A percentile compares a stretch with the other conserved stretches of the same genome.
phyloP scores from a whole-genome alignment of 495 filamentous ascomycete species.

The Bacidia rubella region DNA sequence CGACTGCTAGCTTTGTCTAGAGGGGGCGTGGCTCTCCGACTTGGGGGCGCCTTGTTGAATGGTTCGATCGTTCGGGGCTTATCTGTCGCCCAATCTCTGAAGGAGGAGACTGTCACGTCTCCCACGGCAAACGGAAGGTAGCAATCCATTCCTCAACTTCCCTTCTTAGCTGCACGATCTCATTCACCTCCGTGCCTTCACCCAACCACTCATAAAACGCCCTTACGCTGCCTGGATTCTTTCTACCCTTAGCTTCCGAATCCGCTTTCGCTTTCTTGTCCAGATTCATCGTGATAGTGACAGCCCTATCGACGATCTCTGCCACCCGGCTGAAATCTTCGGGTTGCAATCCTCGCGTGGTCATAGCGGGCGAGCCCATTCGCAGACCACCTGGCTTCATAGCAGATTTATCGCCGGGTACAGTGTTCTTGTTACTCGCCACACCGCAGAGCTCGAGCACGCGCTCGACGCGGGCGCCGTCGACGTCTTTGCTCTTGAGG shows the following conservation, averaged over 20 bases:
- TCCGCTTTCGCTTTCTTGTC: slow-evolving; percentile 67
- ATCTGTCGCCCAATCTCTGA: too few relatives aligned
- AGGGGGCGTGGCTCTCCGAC: too few relatives aligned
- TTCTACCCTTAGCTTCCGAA: slow-evolving; percentile 60
- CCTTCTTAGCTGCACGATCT: slow-evolving; percentile 73
- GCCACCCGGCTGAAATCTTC: slow-evolving; percentile 83
- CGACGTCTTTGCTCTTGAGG: slow-evolving; percentile 77
- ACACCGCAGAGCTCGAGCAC: slow-evolving; percentile 90
- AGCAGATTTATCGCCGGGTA: slow-evolving; percentile 87
- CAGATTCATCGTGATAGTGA: slow-evolving; percentile 67
- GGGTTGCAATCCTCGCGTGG: slow-evolving; percentile 76
- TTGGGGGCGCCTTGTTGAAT: too few relatives aligned
- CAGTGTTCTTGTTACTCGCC: slow-evolving; percentile 97
- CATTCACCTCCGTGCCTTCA: slow-evolving; percentile 65
- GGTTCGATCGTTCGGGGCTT: too few relatives aligned
- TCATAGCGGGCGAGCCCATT: slow-evolving; percentile 95
- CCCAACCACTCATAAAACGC: slow-evolving; percentile 75
- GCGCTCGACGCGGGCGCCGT: slow-evolving; percentile 88
- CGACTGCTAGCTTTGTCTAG: too few relatives aligned
- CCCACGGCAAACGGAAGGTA: slow-evolving; percentile 83
- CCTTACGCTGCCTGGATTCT: slow-evolving; percentile 67
- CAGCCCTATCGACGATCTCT: slow-evolving; percentile 84
- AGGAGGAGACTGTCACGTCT: slow-evolving; percentile 29
- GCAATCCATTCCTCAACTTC: slow-evolving; percentile 96
- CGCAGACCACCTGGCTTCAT: slow-evolving; percentile 83